Conservation (phyloP, 306 rosid species). For the Lathyrus oleraceus region DNA sequence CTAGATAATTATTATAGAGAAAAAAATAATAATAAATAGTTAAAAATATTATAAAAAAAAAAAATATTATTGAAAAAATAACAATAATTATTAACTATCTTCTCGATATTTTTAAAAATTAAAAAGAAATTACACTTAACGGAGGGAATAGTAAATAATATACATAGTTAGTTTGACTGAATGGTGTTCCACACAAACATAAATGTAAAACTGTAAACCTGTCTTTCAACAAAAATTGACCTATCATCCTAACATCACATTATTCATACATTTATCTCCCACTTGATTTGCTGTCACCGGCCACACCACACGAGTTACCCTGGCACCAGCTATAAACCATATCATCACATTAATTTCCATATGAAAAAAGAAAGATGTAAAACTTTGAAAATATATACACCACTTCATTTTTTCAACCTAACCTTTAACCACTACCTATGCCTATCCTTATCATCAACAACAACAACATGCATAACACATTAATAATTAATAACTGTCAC, state of each 20-base stretch:
- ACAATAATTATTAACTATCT: no score
- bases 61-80: no score
- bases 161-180: neutral
- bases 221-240: neutral
- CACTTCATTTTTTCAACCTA: slow-evolving; percentile 31
- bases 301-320: neutral
- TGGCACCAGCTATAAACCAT: slow-evolving; percentile 21
- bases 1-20: no score
- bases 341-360: slow-evolving; percentile 11
- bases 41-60: no score
- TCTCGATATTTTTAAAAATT: no score
- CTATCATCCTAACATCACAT: neutral
- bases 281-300: slow-evolving; percentile 6
- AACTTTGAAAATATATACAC: neutral
- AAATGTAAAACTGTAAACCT: neutral
- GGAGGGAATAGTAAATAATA: no score
- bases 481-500: neutral
- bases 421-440: neutral
- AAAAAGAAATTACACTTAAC: no score
- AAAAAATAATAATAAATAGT: no score
- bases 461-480: slow-evolving; percentile 1
- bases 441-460: slow-evolving; percentile 1
- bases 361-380: slow-evolving; percentile 20
- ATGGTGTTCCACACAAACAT: neutral
- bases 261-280: neutral